These are phyloP conservation scores for Solanum tacnaense DNA, from an alignment of 257 asterid genomes.

Conservation along the genomic window DNA sequence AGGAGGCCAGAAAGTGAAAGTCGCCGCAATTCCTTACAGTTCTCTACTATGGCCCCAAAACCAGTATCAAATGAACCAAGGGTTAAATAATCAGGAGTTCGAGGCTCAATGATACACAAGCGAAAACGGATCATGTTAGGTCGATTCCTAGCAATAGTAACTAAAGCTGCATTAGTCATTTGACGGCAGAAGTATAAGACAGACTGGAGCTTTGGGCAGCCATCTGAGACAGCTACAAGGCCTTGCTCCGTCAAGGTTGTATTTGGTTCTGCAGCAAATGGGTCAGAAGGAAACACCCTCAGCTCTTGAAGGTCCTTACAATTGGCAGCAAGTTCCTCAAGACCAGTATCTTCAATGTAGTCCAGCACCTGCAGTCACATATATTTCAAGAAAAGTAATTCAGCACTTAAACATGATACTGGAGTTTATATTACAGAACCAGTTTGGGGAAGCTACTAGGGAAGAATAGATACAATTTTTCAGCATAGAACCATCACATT, in stretches of 20 bases:
- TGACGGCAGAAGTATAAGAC: slow-evolving; percentile 92
- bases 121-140: slow-evolving; percentile 75
- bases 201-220: slow-evolving; percentile 86
- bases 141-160: slow-evolving; percentile 61
- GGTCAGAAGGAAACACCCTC: slow-evolving; percentile 94
- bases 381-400: background rate
- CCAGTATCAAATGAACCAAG: slow-evolving; percentile 75
- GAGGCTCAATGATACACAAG: slow-evolving; percentile 78
- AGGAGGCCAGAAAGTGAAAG: slow-evolving; percentile 87
- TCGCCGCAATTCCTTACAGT: slow-evolving; percentile 69
- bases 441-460: background rate
- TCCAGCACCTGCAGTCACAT: slow-evolving; percentile 61
- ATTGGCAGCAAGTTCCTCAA: slow-evolving; percentile 57
- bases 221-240: slow-evolving; percentile 78
- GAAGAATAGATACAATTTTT: background rate
- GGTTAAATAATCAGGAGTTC: slow-evolving; percentile 64
- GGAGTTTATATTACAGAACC: background rate
- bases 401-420: background rate
- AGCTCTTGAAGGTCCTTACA: slow-evolving; percentile 86
- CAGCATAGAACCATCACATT: background rate
- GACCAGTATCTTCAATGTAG: slow-evolving; percentile 82
- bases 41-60: slow-evolving; percentile 86
- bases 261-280: slow-evolving; percentile 68
- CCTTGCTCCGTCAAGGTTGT: slow-evolving; percentile 81
- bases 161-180: slow-evolving; percentile 89